These are phyloP conservation scores for Podospora anserina DNA, from an alignment of 495 filamentous ascomycete species.

Conservation along the genomic window DNA sequence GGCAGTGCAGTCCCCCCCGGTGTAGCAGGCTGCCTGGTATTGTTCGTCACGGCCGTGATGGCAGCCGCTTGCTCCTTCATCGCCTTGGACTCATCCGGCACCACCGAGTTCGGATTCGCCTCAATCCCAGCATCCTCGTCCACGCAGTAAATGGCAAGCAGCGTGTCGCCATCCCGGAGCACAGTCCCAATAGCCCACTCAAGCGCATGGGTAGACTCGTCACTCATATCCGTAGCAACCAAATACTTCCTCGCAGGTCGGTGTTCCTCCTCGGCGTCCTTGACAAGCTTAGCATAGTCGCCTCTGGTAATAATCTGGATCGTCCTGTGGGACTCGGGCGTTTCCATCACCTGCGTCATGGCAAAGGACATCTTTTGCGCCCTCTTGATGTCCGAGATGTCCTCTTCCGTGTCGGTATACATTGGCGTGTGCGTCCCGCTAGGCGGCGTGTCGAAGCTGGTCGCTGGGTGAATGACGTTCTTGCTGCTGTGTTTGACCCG, in stretches of 20 bases:
- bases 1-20: constrained; percentile 26
- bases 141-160: constrained; percentile 86
- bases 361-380: constrained; percentile 80
- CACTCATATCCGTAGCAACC: constrained; percentile 87
- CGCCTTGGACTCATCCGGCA: constrained; percentile 53
- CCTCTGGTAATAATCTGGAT: constrained; percentile 87
- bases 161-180: constrained; percentile 89
- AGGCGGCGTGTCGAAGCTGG: constrained; percentile 67
- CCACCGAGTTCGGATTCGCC: constrained; percentile 27
- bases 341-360: constrained; percentile 72
- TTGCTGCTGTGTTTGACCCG: constrained; percentile 52
- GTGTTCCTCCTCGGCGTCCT: constrained; percentile 70
- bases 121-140: constrained; percentile 73
- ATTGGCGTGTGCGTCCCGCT: constrained; percentile 71
- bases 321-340: constrained; percentile 70
- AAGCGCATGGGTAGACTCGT: constrained; percentile 88
- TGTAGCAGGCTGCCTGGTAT: constrained; percentile 34
- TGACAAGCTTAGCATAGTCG: constrained; percentile 68
- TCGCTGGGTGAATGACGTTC: constrained; percentile 72
- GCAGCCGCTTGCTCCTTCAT: constrained; percentile 70
- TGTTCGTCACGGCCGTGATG: constrained; percentile 37
- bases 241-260: constrained; percentile 81
- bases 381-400: constrained; percentile 75
- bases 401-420: constrained; percentile 81
- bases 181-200: constrained; percentile 98